A percentile compares a stretch with the other conserved stretches of the same genome.
These are phyloP conservation scores for Deinandra increscens DNA, from an alignment of 129 eudicot species.

Conservation along the genomic window DNA sequence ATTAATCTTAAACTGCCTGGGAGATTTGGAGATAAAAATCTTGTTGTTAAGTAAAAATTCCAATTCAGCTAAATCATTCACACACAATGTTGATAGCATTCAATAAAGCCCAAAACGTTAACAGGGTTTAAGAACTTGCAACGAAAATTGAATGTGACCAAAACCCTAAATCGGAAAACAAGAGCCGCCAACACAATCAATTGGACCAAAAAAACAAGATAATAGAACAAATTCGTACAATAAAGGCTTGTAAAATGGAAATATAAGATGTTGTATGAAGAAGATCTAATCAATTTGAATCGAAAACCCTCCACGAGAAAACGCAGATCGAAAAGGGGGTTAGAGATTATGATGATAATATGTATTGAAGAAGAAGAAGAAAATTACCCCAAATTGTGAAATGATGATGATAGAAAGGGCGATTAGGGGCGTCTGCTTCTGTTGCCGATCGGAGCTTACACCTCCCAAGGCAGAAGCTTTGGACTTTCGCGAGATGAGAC, in stretches of 20 bases:
- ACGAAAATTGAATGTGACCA: neutral
- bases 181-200: constrained; percentile 27
- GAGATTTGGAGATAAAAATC: neutral
- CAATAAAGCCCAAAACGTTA: constrained; percentile 2
- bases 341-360: neutral
- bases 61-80: neutral
- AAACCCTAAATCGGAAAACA: constrained; percentile 27
- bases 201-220: neutral
- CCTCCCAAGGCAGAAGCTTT: constrained; percentile 15
- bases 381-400: constrained; percentile 10
- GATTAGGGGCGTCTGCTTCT: constrained; percentile 15
- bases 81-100: constrained; percentile 5
- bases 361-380: neutral
- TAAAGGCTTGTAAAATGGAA: neutral
- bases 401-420: neutral
- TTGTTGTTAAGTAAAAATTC: neutral
- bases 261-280: neutral
- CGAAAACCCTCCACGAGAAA: neutral
- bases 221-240: neutral
- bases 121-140: neutral
- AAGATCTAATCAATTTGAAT: constrained; percentile 24
- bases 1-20: neutral
- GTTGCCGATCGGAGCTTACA: constrained; percentile 13
- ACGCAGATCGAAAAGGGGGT: constrained; percentile 9
- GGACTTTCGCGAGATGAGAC: constrained; percentile 7